Conservation (phyloP, 2,329 filamentous ascomycete genomes). For the Trichoderma guizhouense region DNA sequence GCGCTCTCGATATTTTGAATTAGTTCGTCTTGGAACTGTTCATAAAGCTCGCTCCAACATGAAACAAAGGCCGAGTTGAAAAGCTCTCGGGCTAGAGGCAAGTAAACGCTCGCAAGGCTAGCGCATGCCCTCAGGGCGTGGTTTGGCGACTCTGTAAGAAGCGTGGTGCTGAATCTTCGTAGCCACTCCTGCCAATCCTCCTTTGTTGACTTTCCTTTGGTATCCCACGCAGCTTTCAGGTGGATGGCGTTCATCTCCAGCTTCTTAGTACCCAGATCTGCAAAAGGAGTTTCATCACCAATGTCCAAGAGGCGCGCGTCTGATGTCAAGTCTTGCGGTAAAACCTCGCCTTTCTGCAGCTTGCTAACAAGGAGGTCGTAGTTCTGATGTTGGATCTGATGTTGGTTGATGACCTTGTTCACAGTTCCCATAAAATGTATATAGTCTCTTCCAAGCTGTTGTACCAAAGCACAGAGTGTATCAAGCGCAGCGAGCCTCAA, state of each 20-base stretch:
- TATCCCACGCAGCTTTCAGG: conserved; percentile 95
- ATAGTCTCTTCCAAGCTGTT: conserved; percentile 93
- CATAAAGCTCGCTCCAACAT: conserved; percentile 97
- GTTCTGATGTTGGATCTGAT: conserved; percentile 83
- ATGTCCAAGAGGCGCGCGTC: conserved; percentile 76
- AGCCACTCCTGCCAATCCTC: conserved; percentile 99
- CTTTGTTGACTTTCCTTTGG: conserved; percentile 91
- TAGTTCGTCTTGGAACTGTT: conserved; percentile 94
- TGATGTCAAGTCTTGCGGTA: conserved; percentile 92
- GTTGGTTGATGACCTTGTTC: conserved; percentile 75
- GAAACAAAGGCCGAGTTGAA: conserved; percentile 99
- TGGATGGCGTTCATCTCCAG: conserved; percentile 97
- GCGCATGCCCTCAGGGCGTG: conserved; percentile 93
- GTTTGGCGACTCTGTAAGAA: conserved; percentile 92
- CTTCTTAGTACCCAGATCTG: conserved; percentile 87
- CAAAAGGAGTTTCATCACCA: conserved; percentile 74
- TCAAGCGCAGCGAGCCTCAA: conserved; percentile 83
- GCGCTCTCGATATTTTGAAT: conserved; percentile 94
- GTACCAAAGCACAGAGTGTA: conserved; percentile 90
- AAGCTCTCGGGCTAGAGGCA: conserved; percentile 84
- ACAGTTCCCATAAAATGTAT: conserved; percentile 91
- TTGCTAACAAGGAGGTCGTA: conserved; percentile 92
- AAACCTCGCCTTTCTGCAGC: conserved; percentile 85
- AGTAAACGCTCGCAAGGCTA: conserved; percentile 83
- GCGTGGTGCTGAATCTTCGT: conserved; percentile 88